Evolutionary conservation across 768 basidiomycete species (phyloP).

Genomic region (Boletus sp.): DNA sequence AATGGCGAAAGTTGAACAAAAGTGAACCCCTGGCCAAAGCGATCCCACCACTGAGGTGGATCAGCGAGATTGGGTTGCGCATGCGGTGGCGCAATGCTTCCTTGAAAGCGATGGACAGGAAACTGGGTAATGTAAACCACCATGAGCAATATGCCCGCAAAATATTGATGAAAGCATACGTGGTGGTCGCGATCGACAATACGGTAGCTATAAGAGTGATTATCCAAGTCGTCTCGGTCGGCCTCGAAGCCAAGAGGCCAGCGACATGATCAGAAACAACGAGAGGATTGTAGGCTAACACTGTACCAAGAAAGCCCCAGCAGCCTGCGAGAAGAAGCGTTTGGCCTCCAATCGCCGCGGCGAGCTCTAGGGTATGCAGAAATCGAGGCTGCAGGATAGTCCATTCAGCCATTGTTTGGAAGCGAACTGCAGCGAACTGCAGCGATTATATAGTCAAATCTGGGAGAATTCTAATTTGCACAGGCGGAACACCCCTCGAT

Average conservation of each 20-base stretch:
- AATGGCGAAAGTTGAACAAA: not conserved
- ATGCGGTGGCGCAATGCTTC: conserved; percentile 18
- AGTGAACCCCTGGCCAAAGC: conserved; percentile 2
- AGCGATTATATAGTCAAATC: not conserved
- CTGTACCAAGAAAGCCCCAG: not conserved
- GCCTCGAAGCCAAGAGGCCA: not conserved
- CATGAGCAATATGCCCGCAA: not conserved
- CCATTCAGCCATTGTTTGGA: too few relatives aligned
- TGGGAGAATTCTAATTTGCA: not conserved
- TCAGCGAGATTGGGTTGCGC: conserved; percentile 9
- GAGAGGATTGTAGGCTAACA: not conserved
- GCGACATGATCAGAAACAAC: not conserved
- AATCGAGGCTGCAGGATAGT: not conserved
- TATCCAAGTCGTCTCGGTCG: not conserved
- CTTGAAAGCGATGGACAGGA: conserved; percentile 8
- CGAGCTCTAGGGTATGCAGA: not conserved
- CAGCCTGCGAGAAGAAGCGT: not conserved
- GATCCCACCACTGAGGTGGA: conserved; percentile 10
- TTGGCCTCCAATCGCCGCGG: not conserved
- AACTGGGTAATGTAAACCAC: not conserved
- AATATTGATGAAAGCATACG: not conserved
- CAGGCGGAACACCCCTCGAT: too few relatives aligned
- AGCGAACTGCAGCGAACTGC: not conserved
- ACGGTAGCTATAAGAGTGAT: not conserved
- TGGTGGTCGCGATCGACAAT: not conserved